A percentile compares a stretch with the other conserved stretches of the same genome.
Evolutionary conservation across 148 eudicot species (phyloP).

Genomic region (Vaccinium macrocarpon): DNA sequence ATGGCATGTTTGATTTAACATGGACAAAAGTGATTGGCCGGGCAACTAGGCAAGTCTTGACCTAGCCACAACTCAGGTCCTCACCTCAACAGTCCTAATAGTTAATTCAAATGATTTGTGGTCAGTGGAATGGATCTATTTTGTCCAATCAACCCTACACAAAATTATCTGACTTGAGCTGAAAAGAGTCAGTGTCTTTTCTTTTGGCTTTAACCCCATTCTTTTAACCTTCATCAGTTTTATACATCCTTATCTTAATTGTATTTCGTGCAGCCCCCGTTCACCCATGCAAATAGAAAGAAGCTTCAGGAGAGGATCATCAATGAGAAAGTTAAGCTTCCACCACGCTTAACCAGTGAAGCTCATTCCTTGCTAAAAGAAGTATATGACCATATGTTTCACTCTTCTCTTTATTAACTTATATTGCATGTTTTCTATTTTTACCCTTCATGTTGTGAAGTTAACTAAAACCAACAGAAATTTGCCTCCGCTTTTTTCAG

Average conservation of each 20-base stretch:
- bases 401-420: neutral
- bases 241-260: neutral
- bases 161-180: neutral
- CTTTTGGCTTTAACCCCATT: neutral
- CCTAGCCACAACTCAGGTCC: neutral
- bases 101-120: neutral
- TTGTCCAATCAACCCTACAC: neutral
- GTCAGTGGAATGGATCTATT: neutral
- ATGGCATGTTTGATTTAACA: neutral
- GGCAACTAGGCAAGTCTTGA: neutral
- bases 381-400: slow-evolving; percentile 17
- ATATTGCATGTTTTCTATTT: neutral
- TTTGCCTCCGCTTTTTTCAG: slow-evolving; percentile 24
- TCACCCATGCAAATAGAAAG: slow-evolving; percentile 68
- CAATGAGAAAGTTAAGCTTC: slow-evolving; percentile 80
- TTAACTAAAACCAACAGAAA: slow-evolving; percentile 3
- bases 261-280: slow-evolving; percentile 70
- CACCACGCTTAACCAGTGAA: slow-evolving; percentile 69
- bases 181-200: neutral
- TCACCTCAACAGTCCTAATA: neutral
- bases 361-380: slow-evolving; percentile 88
- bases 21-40: neutral
- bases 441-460: neutral
- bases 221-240: neutral
- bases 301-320: slow-evolving; percentile 87